Evolutionary conservation across 345 rosid species (phyloP).

Genomic region (Eucalyptus erythrocorys): DNA sequence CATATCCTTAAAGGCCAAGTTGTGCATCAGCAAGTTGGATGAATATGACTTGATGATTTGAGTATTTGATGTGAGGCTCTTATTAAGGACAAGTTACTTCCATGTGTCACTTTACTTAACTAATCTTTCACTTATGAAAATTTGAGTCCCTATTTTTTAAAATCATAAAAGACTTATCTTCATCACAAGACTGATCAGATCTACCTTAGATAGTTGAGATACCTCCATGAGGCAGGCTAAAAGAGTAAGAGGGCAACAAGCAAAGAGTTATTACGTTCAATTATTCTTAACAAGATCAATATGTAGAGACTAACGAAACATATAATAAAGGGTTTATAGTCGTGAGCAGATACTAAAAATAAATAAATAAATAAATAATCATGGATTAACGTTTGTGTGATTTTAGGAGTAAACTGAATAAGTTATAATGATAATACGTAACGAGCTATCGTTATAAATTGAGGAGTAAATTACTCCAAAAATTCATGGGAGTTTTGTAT

Average conservation of each 20-base stretch:
- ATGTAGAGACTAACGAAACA: too few relatives aligned
- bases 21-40: not conserved
- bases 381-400: fast-evolving
- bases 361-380: not conserved
- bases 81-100: not conserved
- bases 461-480: fast-evolving
- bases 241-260: too few relatives aligned
- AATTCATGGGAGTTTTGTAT: not conserved
- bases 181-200: too few relatives aligned
- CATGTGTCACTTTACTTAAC: not conserved
- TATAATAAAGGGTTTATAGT: too few relatives aligned
- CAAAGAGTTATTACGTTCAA: not conserved
- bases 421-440: fast-evolving
- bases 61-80: not conserved
- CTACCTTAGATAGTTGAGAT: too few relatives aligned
- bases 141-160: not conserved
- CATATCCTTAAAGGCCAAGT: not conserved
- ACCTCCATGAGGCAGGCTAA: too few relatives aligned
- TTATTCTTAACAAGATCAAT: not conserved
- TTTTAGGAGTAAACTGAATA: fast-evolving
- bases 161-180: too few relatives aligned
- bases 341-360: not conserved
- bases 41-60: not conserved
- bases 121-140: not conserved
- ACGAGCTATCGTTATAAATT: not conserved